phyloP scores from a whole-genome alignment of 192 early-diverging fungal species.

The Coemansia interrupta region DNA sequence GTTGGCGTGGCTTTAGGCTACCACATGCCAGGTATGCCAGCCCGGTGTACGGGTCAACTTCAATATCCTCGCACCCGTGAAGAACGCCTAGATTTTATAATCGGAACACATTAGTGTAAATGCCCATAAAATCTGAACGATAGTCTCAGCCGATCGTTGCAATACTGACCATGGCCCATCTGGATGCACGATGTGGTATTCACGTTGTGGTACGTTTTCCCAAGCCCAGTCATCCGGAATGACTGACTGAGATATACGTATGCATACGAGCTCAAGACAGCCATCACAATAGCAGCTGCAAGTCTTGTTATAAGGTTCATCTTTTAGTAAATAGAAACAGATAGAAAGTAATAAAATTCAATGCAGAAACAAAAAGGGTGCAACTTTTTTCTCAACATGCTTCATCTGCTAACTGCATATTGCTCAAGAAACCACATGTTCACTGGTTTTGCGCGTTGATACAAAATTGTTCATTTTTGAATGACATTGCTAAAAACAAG shows the following conservation, averaged over 20 bases:
- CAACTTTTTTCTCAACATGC: not conserved
- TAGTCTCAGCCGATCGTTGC: no score
- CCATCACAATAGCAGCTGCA: not conserved
- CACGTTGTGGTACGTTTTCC: conserved; percentile 19
- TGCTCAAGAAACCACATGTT: not conserved
- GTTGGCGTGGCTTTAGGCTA: conserved; percentile 40
- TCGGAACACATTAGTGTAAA: no score
- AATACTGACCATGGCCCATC: conserved; percentile 29
- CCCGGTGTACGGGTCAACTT: conserved; percentile 55
- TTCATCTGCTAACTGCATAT: not conserved
- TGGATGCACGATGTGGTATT: conserved; percentile 47
- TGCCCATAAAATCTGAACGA: no score
- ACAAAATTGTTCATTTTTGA: not conserved
- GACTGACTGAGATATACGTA: conserved; percentile 8
- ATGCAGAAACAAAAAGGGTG: not conserved
- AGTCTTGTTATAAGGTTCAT: not conserved
- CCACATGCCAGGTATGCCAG: conserved; percentile 59
- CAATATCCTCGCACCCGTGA: conserved; percentile 59
- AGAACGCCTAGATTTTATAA: conserved; percentile 14
- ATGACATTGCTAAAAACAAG: not conserved
- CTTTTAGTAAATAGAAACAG: not conserved
- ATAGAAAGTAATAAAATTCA: not conserved
- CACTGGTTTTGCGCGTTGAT: not conserved
- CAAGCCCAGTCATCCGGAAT: conserved; percentile 18
- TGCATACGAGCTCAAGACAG: conserved; percentile 5